Evolutionary conservation across 164 flowering plant genomes (phyloP).

Genomic region (Taxillus chinensis): DNA sequence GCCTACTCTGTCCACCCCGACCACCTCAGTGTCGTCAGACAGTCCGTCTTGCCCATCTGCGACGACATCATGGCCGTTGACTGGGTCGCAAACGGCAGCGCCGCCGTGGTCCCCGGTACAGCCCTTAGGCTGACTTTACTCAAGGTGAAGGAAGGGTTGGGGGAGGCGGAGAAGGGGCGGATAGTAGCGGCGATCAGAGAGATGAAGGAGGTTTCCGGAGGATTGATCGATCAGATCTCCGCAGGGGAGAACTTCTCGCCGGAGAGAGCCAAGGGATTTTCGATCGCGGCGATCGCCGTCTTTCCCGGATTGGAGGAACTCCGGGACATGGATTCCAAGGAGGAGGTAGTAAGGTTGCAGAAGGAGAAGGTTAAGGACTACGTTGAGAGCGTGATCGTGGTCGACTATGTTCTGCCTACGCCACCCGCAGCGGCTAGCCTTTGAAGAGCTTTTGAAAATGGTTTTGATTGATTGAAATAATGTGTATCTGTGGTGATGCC

Average conservation of each 20-base stretch:
- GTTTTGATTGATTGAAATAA: no score
- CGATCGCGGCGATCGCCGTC: constrained; percentile 42
- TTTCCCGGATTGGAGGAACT: constrained; percentile 32
- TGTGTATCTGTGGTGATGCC: no score
- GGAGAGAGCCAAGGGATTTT: constrained; percentile 65
- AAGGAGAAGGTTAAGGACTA: constrained; percentile 40
- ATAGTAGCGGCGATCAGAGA: constrained; percentile 32
- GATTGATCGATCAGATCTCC: constrained; percentile 26
- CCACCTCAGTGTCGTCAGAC: constrained; percentile 40
- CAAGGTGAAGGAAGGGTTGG: constrained; percentile 42
- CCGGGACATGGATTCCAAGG: constrained; percentile 27
- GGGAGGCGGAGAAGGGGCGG: constrained; percentile 26
- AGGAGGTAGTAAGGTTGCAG: constrained; percentile 23
- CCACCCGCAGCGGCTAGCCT: constrained; percentile 24
- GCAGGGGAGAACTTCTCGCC: constrained; percentile 66
- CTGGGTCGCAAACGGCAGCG: constrained; percentile 35
- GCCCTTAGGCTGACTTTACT: constrained; percentile 38
- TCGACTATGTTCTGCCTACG: constrained; percentile 40
- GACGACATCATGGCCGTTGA: constrained; percentile 70
- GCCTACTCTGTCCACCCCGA: constrained; percentile 39
- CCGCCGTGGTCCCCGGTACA: constrained; percentile 18
- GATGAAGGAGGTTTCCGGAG: constrained; percentile 21
- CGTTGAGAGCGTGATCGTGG: constrained; percentile 39
- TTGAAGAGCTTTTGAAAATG: constrained; percentile 3
- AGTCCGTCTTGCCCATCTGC: constrained; percentile 44